Base-by-base conservation (phyloP, 2,329 filamentous ascomycete genomes). In the Colletotrichum sp. region DNA sequence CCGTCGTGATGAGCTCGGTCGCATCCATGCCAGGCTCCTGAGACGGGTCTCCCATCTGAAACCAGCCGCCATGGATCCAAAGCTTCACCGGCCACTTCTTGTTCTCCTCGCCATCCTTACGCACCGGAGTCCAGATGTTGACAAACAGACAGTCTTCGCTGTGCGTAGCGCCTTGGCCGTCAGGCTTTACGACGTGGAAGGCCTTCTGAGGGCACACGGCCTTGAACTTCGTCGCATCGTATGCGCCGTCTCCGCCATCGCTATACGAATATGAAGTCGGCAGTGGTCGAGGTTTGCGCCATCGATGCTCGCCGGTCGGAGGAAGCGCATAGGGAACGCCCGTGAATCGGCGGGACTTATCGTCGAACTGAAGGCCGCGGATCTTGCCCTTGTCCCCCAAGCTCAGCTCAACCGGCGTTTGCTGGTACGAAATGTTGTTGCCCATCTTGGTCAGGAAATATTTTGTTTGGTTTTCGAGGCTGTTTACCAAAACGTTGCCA, bases 81-180 rank as follows among this genome's bases (percentile, higher is more conserved):
- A 87, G 79, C 83, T 84, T 82, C 32, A 86, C 84, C 3, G 85
- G 85, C 9, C 85, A 83, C 66, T 84, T 85, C 12, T 78, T 80
- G 6, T 75, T 57, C 1, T 74, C 71, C 2, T 77, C 78, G 80
- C 36, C 80, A 78, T 65, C 24, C 36, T 75, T 74, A 6, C 32
- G 79, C 55, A 84, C 82, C 0, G 88, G 88, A 0, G 85, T 85
- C 87, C 87, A 90, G 74, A 90, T 84, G 71, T 90, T 90, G 62
- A 87, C 81, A 49, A 86, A 85, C 55, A 90, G 81, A 64, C 88
- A 90, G 79, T 90, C 88, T 75, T 90, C 89, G 18, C 83, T 83
- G 72, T 84, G 85, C 7, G 72, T 69, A 6, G 81, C 79, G 3
- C 78, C 75, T 10, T 78, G 80, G 3, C 77, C 76, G n/a, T 81